A percentile compares a stretch with the other conserved stretches of the same genome.
Conservation (phyloP, 805 yeast genomes). For the Metschnikowia amazonensis region DNA sequence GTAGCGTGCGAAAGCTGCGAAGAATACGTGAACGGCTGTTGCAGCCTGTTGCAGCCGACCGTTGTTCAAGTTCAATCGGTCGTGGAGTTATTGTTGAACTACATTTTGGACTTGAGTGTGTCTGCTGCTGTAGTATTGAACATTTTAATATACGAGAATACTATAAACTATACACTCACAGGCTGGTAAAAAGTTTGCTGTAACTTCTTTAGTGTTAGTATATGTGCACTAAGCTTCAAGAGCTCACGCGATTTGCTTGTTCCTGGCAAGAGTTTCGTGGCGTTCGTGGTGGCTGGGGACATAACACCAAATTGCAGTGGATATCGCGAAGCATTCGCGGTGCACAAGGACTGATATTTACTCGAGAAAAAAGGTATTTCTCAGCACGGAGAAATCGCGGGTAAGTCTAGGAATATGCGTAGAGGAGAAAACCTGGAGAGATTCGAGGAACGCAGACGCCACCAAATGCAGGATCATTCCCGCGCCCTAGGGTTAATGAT, state of each 20-base stretch:
- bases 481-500: conserved; percentile 6
- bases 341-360: conserved; percentile 3
- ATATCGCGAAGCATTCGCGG: conserved; percentile 2
- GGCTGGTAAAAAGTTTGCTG: too few species aligned
- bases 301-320: neutral
- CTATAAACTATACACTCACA: too few species aligned
- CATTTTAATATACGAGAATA: neutral
- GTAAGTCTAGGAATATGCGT: conserved; percentile 15
- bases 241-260: neutral
- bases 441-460: conserved; percentile 9
- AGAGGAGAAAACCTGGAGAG: conserved; percentile 14
- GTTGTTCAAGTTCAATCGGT: neutral
- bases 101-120: neutral
- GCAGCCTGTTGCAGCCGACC: neutral
- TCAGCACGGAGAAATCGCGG: conserved; percentile 12
- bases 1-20: neutral
- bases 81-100: neutral
- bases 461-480: conserved; percentile 11
- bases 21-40: neutral
- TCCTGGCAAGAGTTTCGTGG: neutral
- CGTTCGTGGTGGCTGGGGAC: neutral
- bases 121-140: neutral
- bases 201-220: too few species aligned
- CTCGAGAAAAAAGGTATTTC: conserved; percentile 9
- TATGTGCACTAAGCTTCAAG: neutral